Base-by-base conservation (phyloP, 495 filamentous ascomycete species). In the Melanomma pulvis-pyrius region DNA sequence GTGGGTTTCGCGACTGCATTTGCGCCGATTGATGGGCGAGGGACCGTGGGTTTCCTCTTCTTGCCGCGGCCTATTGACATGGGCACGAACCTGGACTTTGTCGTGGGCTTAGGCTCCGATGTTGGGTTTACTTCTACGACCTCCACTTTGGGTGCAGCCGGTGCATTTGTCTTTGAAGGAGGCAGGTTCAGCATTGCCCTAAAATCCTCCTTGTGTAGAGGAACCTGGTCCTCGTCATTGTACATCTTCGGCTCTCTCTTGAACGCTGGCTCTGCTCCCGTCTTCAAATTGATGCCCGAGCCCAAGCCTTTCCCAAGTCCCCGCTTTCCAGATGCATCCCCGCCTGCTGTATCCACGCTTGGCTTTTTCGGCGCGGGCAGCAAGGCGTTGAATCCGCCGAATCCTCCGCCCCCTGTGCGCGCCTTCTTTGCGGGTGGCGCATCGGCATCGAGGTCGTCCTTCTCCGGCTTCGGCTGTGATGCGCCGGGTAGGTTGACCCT, bases 321-420 rank as follows among this genome's bases (percentile, higher is more conserved):
- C 72, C 72, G 69, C 79, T 82, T 65, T 73, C 74, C 47, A 53
- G 72, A 53, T 68, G 51, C 79, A 77, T 49, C 79, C 73, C 36
- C 76, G 75, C 17, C 50, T 11, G 36, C 76, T 8, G 25, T 68
- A 61, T 22, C 75, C 50, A 82, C 84, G 76, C 93, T 96, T n/a
- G 93, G 92, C 53, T 83, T 84, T 76, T 94, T 97, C 19, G 93
- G 93, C 29, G 92, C 84, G 12, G 93, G 93, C n/a, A 97, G 82
- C 36, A 96, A 84, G 2, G 91, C 85, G 71, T 92, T 93, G 78
- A 97, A 94, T 8, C 85, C 87, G 61, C 88, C 83, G 65, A 93
- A 90, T 19, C 82, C 82, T 6, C 80, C 84, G 47, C 79, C 82
- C 4, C 82, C 81, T 17, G 83, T 82, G 48, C 84, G 85, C 22